Conservation (phyloP, 768 basidiomycete genomes). For the Auricularia sp. region DNA sequence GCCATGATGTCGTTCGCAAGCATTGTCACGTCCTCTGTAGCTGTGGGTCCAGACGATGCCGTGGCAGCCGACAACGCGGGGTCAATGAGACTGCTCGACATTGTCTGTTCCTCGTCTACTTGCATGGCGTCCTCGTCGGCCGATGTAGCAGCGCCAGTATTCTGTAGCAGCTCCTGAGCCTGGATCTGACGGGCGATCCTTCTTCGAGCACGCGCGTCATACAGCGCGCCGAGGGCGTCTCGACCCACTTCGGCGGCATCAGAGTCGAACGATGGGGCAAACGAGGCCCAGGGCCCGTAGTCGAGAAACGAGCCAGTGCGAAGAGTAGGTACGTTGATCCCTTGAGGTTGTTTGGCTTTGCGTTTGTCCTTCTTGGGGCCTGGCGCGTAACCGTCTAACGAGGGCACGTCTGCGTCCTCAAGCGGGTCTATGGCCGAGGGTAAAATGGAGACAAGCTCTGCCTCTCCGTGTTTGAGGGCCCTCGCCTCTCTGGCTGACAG, state of each 20-base stretch:
- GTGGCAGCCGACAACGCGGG: slow-evolving; percentile 8
- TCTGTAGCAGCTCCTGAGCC: slow-evolving; percentile 10
- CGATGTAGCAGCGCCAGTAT: slow-evolving; percentile 14
- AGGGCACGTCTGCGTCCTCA: slow-evolving; percentile 22
- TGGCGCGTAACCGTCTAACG: slow-evolving; percentile 49
- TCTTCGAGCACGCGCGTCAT: slow-evolving; percentile 21
- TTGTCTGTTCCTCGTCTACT: background rate
- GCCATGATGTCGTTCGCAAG: slow-evolving; percentile 42
- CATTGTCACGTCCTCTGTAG: slow-evolving; percentile 33
- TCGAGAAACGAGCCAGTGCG: slow-evolving; percentile 64
- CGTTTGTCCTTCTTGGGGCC: slow-evolving; percentile 6
- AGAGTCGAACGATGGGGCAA: slow-evolving; percentile 73
- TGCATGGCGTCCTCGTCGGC: slow-evolving; percentile 12
- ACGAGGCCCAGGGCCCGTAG: slow-evolving; percentile 65
- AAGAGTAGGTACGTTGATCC: slow-evolving; percentile 28
- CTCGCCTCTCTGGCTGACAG: slow-evolving; percentile 33
- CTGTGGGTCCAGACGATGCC: slow-evolving; percentile 17
- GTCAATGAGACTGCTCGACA: slow-evolving; percentile 8
- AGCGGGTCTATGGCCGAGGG: slow-evolving; percentile 40
- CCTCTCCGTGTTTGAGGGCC: slow-evolving; percentile 50
- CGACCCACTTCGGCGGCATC: slow-evolving; percentile 65
- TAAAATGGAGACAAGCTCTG: slow-evolving; percentile 67
- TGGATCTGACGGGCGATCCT: slow-evolving; percentile 16
- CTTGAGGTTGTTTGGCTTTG: slow-evolving; percentile 31
- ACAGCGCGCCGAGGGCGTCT: slow-evolving; percentile 39